Evolutionary conservation across 768 basidiomycete genomes (phyloP), one percentile per base, ranked within the genome.

Genomic region (Amanita fuliginea): DNA sequence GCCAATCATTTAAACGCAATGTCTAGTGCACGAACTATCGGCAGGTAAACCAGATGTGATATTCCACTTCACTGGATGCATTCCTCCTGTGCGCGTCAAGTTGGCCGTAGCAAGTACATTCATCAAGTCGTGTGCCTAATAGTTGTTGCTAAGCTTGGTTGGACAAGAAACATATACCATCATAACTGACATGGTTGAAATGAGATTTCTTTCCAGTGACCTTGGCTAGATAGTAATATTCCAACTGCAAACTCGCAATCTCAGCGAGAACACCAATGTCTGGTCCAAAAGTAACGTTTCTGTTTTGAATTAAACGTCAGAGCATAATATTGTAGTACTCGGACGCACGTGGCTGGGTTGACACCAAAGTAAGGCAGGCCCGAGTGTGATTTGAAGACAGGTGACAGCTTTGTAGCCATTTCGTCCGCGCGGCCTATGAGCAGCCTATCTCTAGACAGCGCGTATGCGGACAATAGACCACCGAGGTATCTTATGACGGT

Each of bases 401-500:
- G 80, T 2, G 88, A 72, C 2, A 96, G 70, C 37, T 71, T 72
- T n/a, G 71, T 66, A 2, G 78, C 92, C 14, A 97, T 78, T 48
- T 93, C 85, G 41, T 88, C 79, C 1, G 93, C 88, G 30, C 80
- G 77, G 14, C 70, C 62, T 33, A 91, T 73, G 47, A 87, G 72
- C 2, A 84, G 58, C 1, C 65, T 57, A 48, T 92, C 76, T 13
- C 70, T 67, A 0, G 86, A 80, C 1, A 96, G 68, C 4, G 91
- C 81, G 57, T 92, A 84, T 0, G 86, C 89, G 2, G 86, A 86
- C 4, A 94, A 73, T 1, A 94, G 69, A 5, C 93, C 94, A 2
- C 92, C 93, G 1, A 97, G 77, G 57, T 94, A 86, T 28, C 93
- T 80, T 53, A 96, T 96, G 36, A 86, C 78, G 0, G 90, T 94